These are phyloP conservation scores for Sanghuangporus sanghuang DNA, from an alignment of 1,284 basidiomycete species.

Conservation along the genomic window DNA sequence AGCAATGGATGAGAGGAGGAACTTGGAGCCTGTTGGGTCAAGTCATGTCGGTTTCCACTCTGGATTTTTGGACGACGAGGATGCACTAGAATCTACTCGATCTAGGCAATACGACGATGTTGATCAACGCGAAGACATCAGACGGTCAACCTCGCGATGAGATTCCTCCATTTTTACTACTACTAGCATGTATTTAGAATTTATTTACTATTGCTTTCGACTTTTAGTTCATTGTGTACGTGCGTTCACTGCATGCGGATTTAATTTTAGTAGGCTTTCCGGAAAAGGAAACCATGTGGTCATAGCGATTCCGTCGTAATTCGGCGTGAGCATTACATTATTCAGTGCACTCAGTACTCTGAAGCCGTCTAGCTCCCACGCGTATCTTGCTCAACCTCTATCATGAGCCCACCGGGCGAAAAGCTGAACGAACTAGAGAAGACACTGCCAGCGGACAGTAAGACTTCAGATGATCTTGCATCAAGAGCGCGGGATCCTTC, in stretches of 20 bases:
- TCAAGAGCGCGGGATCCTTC: background rate
- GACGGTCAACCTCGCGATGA: conserved; percentile 32
- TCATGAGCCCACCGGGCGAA: conserved; percentile 3
- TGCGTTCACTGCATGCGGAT: background rate
- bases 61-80: conserved; percentile 16
- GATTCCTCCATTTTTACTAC: background rate
- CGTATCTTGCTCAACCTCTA: background rate
- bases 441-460: background rate
- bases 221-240: background rate
- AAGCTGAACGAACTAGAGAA: background rate
- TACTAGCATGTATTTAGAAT: background rate
- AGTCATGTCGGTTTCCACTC: conserved; percentile 11
- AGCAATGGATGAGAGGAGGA: conserved; percentile 56
- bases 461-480: background rate
- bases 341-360: background rate
- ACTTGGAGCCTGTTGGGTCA: conserved; percentile 29
- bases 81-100: background rate
- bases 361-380: background rate
- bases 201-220: background rate
- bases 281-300: background rate
- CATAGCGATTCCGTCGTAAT: background rate
- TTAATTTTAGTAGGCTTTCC: background rate
- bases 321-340: background rate
- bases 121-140: background rate
- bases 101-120: conserved; percentile 2